Percentiles rank a stretch among this genome's conserved stretches.
These are phyloP conservation scores for Ophiostoma australiae DNA, from an alignment of 2,329 filamentous ascomycete species.

Conservation along the genomic window DNA sequence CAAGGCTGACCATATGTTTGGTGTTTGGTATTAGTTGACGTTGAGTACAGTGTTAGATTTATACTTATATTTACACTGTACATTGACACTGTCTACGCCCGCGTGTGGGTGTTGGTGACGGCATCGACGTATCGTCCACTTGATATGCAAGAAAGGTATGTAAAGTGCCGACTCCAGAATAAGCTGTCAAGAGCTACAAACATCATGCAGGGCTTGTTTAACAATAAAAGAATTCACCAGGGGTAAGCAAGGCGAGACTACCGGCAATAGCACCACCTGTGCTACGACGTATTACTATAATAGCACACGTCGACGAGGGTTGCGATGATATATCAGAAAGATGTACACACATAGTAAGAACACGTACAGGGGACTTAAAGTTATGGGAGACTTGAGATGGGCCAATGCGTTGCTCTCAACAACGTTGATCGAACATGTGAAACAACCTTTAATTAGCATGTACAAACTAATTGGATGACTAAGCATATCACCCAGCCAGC, in stretches of 20 bases:
- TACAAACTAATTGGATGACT: neutral
- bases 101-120: neutral
- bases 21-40: neutral
- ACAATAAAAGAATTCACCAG: neutral
- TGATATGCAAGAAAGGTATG: neutral
- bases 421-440: neutral
- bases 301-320: neutral
- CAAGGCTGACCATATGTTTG: neutral
- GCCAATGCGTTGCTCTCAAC: neutral
- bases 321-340: neutral
- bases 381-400: neutral
- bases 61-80: neutral
- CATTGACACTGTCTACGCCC: neutral
- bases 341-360: neutral
- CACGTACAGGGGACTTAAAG: neutral
- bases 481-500: constrained; percentile 7
- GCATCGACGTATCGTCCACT: neutral
- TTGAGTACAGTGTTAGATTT: neutral
- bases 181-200: neutral
- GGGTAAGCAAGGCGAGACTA: neutral
- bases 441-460: neutral
- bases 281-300: neutral
- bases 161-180: neutral
- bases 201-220: neutral
- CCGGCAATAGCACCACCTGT: neutral